These are phyloP conservation scores for Coemansia sp. DNA, from an alignment of 192 early-diverging fungal species.

Conservation along the genomic window DNA sequence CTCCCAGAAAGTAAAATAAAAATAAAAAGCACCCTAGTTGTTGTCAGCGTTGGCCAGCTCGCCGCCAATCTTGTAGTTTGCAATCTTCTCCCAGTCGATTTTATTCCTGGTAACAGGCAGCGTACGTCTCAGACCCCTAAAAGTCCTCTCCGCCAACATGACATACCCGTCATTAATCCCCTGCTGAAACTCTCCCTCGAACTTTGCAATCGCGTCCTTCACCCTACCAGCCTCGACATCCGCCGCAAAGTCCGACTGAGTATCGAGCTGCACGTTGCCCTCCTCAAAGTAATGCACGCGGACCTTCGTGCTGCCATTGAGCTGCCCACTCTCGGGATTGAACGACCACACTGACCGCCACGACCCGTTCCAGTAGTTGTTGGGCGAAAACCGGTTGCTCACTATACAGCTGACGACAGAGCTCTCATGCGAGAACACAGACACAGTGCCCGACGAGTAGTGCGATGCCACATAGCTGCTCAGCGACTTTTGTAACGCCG, in stretches of 20 bases:
- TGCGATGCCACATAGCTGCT: conserved; percentile 70
- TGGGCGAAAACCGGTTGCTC: conserved; percentile 88
- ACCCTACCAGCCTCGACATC: conserved; percentile 13
- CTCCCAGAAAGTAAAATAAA: not conserved
- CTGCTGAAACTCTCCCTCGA: conserved; percentile 81
- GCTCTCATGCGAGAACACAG: conserved; percentile 58
- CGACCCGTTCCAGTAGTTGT: conserved; percentile 96
- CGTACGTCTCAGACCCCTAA: conserved; percentile 86
- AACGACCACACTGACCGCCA: conserved; percentile 87
- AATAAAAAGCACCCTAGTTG: not conserved
- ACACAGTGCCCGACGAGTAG: conserved; percentile 70
- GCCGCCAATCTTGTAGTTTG: conserved; percentile 45
- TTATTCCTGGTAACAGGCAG: conserved; percentile 90
- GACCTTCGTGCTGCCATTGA: conserved; percentile 74
- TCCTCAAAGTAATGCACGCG: conserved; percentile 99
- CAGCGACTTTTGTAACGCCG: conserved; percentile 65
- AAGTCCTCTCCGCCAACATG: conserved; percentile 82
- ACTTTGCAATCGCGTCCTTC: conserved; percentile 41
- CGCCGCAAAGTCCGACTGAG: conserved; percentile 63
- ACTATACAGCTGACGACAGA: conserved; percentile 62
- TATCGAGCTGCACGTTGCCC: conserved; percentile 95
- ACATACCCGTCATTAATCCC: conserved; percentile 79
- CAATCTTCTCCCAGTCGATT: conserved; percentile 88
- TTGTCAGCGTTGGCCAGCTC: conserved; percentile 39
- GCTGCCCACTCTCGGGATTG: conserved; percentile 54